Conservation (phyloP, 2,329 filamentous ascomycete species). For the Penicillium paneum region DNA sequence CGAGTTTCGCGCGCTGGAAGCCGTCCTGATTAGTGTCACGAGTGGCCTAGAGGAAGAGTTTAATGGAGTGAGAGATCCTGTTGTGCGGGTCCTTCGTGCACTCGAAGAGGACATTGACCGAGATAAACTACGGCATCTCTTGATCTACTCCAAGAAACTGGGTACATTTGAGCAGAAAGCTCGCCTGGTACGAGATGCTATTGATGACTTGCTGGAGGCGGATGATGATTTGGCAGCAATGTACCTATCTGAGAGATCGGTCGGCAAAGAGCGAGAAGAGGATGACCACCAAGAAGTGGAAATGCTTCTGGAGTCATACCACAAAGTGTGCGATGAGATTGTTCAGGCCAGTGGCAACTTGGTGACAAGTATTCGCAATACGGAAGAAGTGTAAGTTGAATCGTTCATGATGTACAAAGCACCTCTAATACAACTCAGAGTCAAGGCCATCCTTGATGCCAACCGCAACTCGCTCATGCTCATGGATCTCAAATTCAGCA, state of each 20-base stretch:
- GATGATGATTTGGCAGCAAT: conserved; percentile 93
- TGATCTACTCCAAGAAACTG: conserved; percentile 92
- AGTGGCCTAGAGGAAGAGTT: conserved; percentile 91
- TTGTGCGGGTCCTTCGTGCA: conserved; percentile 81
- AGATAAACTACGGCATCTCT: conserved; percentile 83
- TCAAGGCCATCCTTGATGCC: conserved; percentile 94
- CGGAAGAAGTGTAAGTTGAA: conserved; percentile 83
- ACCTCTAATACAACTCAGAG: conserved; percentile 50
- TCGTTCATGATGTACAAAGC: background rate
- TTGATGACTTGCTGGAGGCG: conserved; percentile 91
- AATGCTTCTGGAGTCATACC: conserved; percentile 93
- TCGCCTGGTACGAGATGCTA: conserved; percentile 86
- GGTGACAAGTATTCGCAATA: conserved; percentile 93
- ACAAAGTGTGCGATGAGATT: conserved; percentile 97
- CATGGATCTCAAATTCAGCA: conserved; percentile 91
- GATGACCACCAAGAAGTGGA: conserved; percentile 96
- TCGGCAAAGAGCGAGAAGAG: conserved; percentile 68
- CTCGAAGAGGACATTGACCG: conserved; percentile 95
- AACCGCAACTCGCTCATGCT: conserved; percentile 99
- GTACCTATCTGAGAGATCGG: conserved; percentile 88
- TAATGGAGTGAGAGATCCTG: conserved; percentile 86
- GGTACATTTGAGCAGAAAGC: conserved; percentile 98
- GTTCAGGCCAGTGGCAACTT: conserved; percentile 91
- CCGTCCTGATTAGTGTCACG: conserved; percentile 90
- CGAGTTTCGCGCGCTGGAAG: conserved; percentile 93